Base-by-base conservation (phyloP, 176 grass and related monocot species). In the Oryza glaberrima region DNA sequence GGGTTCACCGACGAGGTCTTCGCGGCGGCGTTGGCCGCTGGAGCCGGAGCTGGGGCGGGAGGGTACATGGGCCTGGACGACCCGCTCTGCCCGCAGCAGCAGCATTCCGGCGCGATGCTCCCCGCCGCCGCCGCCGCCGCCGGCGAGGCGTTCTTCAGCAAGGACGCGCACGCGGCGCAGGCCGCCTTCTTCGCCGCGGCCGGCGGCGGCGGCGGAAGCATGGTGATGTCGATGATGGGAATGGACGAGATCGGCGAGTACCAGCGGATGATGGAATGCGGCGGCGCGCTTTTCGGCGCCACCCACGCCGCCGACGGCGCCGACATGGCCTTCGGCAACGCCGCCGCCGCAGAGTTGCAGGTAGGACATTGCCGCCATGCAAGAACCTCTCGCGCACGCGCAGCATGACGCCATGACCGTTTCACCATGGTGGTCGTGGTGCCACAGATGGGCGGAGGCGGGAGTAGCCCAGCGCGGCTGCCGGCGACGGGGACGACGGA, bases 221-320 rank as follows among this genome's bases (percentile, higher is more conserved):
- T 86, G 90, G 70, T 84, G 80, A 91, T 86, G 88, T 64, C 88
- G 15, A 86, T 94, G 85, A 67, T 81, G 49, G 86, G 85, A 69
- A 66, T 88, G 74, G 91, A 80, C 38, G 85, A 90, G 77, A 89
- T 90, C 65, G 85, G 68, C 52, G 85, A 90, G 68, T 94, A 88
- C 81, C 90, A 92, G 75, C 82, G 87, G 73, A 84, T 98, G 88
- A 82, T 92, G 83, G 90, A 92, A 25, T 43, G 81, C 68, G 69
- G 79, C 71, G 58, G 77, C 45, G 66, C 86, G 71, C 63, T 92
- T n/a, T 32, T 72, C 45, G 78, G 34, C 16, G 28, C 4, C 49
- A 52, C 49, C 12, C 49, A 44, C 49, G 12, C 51, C 77, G 70
- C 61, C 32, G 67, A 81, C 23, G 82, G 75, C 25, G 81, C 73